A percentile compares a stretch with the other conserved stretches of the same genome.
phyloP scores from a whole-genome alignment of 192 early-diverging fungal species.

The Coemansia sp. region DNA sequence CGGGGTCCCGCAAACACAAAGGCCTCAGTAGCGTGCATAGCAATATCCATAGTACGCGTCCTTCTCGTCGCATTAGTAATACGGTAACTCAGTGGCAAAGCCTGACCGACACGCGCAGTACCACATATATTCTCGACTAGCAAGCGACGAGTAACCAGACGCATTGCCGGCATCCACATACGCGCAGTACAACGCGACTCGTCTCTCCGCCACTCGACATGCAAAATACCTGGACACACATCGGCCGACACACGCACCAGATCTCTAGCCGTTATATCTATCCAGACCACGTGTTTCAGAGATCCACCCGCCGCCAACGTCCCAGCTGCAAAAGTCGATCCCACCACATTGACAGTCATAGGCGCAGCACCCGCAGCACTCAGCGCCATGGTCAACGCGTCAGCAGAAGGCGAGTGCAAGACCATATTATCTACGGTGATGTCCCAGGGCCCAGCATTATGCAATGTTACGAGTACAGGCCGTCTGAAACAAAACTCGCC shows the following conservation, averaged over 20 bases:
- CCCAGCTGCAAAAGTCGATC: not conserved
- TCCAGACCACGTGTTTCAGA: conserved; percentile 37
- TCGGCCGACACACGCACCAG: conserved; percentile 26
- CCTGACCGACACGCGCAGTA: conserved; percentile 39
- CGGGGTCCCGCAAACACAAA: conserved; percentile 53
- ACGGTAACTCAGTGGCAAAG: conserved; percentile 26
- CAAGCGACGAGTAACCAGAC: conserved; percentile 21
- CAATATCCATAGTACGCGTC: conserved; percentile 21
- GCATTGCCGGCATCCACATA: conserved; percentile 36
- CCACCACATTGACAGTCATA: conserved; percentile 18
- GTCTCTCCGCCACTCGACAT: conserved; percentile 35
- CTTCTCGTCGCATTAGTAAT: conserved; percentile 32
- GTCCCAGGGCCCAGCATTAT: conserved; percentile 35
- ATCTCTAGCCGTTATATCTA: conserved; percentile 33
- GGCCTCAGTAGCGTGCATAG: conserved; percentile 41
- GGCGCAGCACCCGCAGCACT: not conserved
- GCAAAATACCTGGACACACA: conserved; percentile 29
- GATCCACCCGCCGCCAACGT: not conserved
- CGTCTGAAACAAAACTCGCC: conserved; percentile 42
- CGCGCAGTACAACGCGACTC: not conserved
- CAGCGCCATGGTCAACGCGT: not conserved
- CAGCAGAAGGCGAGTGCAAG: conserved; percentile 23
- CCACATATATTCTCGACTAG: conserved; percentile 21
- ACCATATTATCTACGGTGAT: conserved; percentile 12
- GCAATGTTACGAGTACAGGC: conserved; percentile 27